phyloP scores from a whole-genome alignment of 306 rosid species.

The Cicer judaicum region DNA sequence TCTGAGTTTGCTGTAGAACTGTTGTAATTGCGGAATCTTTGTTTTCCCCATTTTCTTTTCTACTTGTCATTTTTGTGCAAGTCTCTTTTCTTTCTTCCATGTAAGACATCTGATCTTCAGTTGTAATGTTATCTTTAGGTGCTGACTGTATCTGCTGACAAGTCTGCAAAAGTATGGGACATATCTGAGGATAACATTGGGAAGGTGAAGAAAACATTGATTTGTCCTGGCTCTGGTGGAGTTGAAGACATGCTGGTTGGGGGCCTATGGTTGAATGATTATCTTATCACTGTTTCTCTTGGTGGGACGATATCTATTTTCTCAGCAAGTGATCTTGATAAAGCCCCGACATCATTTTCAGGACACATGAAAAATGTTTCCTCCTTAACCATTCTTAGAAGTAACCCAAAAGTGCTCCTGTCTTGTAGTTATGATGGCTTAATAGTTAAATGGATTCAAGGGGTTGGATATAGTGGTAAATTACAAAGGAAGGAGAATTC shows the following conservation, averaged over 20 bases:
- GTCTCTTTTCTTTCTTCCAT: slow-evolving; percentile 16
- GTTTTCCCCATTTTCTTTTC: slow-evolving; percentile 9
- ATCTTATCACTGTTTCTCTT: slow-evolving; percentile 85
- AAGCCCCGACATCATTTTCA: slow-evolving; percentile 69
- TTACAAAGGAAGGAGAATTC: slow-evolving; percentile 79
- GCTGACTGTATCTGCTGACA: slow-evolving; percentile 95
- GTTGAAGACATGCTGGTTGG: slow-evolving; percentile 97
- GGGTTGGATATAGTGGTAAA: slow-evolving; percentile 84
- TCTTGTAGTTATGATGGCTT: slow-evolving; percentile 95
- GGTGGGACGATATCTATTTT: slow-evolving; percentile 84
- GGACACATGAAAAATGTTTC: slow-evolving; percentile 95
- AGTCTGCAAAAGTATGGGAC: slow-evolving; percentile 90
- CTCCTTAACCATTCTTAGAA: slow-evolving; percentile 73
- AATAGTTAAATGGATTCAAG: slow-evolving; percentile 89
- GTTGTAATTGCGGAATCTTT: slow-evolving; percentile 24
- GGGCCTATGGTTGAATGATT: slow-evolving; percentile 83
- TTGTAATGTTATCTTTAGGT: slow-evolving; percentile 60
- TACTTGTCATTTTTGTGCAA: slow-evolving; percentile 16
- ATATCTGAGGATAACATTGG: slow-evolving; percentile 79
- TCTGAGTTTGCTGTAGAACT: slow-evolving; percentile 6
- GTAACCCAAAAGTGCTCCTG: slow-evolving; percentile 71
- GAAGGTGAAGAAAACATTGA: slow-evolving; percentile 75
- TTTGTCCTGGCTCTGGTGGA: slow-evolving; percentile 78
- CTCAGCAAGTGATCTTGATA: slow-evolving; percentile 79
- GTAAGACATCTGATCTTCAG: slow-evolving; percentile 40